Base-by-base conservation (phyloP, 2,329 filamentous ascomycete genomes). In the Ophiocordyceps camponoti-saundersi region DNA sequence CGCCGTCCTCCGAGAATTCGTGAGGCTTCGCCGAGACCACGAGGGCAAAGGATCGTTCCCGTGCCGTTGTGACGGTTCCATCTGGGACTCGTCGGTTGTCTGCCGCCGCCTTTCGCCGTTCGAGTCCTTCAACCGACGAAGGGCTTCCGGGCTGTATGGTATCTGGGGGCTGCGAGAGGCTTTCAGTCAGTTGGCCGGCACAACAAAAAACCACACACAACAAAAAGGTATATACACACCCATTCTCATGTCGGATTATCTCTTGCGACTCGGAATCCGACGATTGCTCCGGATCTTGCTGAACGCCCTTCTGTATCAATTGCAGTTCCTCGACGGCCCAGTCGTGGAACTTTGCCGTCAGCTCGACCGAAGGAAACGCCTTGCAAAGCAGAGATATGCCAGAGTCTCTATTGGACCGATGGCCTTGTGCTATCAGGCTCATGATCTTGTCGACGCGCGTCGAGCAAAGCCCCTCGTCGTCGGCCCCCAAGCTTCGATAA, bases 401-500 rank as follows among this genome's bases (percentile, higher is more conserved):
- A 21, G n/a, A 15, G 20, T 22, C 21, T 22, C 41, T 22, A 6
- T 41, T 11, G 39, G 39, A 12, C 39, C 6, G 18, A 22, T 41
- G 39, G 12, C 39, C 34, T n/a, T 39, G 15, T 10, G 34, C 34
- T 16, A 39, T 39, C 15, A n/a, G 8, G 15, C 4, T 20, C 39
- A 41, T 12, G 39, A 41, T 41, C 5, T 20, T 4, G n/a, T 6
- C 7, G 20, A 41, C 22, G 20, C 39, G 39, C 6, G 12, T 20
- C 20, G 7, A 12, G 39, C 39, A 41, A 41, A 22, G 39, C 20
- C 6, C 42, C 20, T 44, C 42, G 22, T 22, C 26, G 21, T 26
- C 18, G n/a, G 42, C 22, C 3, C 54, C 56, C 8, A 63, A 48
- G 29, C 52, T 49, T 46, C 50, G 54, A 49, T 58, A 61, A 13